Evolutionary conservation across 129 eudicot genomes (phyloP).

Genomic region (Saposhnikovia divaricata): DNA sequence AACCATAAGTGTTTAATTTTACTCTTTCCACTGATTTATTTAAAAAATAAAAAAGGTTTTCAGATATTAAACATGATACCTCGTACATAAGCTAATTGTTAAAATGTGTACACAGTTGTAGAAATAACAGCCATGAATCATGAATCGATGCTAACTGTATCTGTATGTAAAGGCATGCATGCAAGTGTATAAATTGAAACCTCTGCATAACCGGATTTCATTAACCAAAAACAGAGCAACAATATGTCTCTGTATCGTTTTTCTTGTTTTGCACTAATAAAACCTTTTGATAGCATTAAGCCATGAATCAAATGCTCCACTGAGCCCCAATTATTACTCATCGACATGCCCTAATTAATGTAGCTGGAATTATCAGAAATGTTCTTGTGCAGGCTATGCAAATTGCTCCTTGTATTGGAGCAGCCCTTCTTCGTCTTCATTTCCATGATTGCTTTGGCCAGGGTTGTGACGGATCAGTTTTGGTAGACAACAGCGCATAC

Average conservation of each 20-base stretch:
- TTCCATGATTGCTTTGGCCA: slow-evolving; percentile 11
- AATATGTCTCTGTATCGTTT: not conserved
- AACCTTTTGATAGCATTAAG: not conserved
- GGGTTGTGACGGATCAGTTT: slow-evolving; percentile 31
- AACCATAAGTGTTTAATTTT: too few relatives aligned
- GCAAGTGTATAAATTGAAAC: not conserved
- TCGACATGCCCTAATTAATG: slow-evolving; percentile 8
- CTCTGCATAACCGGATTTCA: not conserved
- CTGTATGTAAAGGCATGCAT: too few relatives aligned
- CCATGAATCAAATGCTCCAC: not conserved
- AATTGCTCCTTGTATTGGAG: slow-evolving; percentile 11
- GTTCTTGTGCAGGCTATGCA: slow-evolving; percentile 8
- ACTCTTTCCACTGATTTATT: too few relatives aligned
- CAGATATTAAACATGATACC: not conserved
- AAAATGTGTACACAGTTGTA: not conserved
- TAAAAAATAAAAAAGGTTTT: not conserved
- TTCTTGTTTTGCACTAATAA: not conserved
- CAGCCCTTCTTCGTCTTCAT: slow-evolving; percentile 23
- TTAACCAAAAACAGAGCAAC: too few relatives aligned
- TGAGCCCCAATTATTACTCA: slow-evolving; percentile 1
- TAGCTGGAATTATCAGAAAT: not conserved
- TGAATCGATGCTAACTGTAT: too few relatives aligned
- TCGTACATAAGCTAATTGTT: not conserved
- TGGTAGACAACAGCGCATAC: slow-evolving; percentile 10
- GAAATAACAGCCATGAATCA: not conserved